A percentile compares a stretch with the other conserved stretches of the same genome.
Evolutionary conservation across 108 stramenopile species (phyloP).

Genomic region (Craspedostauros australis): DNA sequence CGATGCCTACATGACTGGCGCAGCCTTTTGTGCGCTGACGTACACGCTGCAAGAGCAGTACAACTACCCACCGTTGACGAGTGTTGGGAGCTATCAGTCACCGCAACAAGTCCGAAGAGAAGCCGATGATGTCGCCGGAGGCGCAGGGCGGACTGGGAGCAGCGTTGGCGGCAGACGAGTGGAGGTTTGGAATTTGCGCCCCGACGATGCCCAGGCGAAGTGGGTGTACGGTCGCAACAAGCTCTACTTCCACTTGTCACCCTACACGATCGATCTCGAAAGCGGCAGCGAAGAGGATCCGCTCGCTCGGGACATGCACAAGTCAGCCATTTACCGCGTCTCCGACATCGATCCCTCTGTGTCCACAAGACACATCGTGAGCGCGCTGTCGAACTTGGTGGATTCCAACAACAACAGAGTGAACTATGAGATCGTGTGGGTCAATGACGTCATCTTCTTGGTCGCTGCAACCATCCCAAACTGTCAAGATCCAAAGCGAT

Average conservation of each 20-base stretch:
- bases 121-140: neutral
- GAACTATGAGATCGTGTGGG: constrained; percentile 74
- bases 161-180: too few relatives aligned
- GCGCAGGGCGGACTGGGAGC: too few relatives aligned
- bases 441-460: constrained; percentile 66
- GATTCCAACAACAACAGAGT: constrained; percentile 37
- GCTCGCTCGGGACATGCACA: constrained; percentile 43
- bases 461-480: constrained; percentile 31
- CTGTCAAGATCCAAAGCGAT: constrained; percentile 5
- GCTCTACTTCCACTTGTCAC: constrained; percentile 47
- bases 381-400: constrained; percentile 30
- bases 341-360: constrained; percentile 53
- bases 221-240: constrained; percentile 56
- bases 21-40: constrained; percentile 18
- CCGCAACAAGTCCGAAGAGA: constrained; percentile 6
- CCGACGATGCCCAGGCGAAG: constrained; percentile 15
- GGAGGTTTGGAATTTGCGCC: constrained; percentile 21
- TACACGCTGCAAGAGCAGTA: constrained; percentile 10
- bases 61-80: neutral
- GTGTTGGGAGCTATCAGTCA: neutral
- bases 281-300: constrained; percentile 45
- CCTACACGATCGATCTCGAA: constrained; percentile 77
- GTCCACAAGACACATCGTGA: constrained; percentile 60
- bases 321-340: constrained; percentile 50
- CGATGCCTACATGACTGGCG: constrained; percentile 77